Evolutionary conservation across 345 rosid species (phyloP), one percentile per base, ranked within the genome.

Genomic region (Hypericum androsaemum): DNA sequence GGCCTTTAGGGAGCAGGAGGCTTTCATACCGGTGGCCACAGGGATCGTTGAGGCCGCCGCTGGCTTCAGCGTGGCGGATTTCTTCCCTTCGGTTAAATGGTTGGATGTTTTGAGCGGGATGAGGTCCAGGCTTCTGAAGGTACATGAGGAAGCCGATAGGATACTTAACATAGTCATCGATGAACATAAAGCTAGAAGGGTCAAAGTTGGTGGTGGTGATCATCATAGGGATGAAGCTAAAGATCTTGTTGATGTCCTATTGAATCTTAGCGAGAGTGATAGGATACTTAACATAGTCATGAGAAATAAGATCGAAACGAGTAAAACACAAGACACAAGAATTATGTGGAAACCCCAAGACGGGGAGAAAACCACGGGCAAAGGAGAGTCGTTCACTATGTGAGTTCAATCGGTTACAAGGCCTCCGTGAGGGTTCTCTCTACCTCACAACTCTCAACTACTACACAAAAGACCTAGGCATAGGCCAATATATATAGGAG

Each of bases 221-320:
- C n/a, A n/a, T n/a, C n/a, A n/a, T n/a, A n/a, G 43, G 11, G 36
- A 14, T 6, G 51, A 35, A 15, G 52, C 7, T 17, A 15, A 41
- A 7, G 63, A 50, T 51, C 56, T 59, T 13, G 50, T 59, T 0
- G 63, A 59, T 12, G 56, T 59, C 11, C 63, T 59, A 32, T 37
- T 59, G 43, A 51, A 43, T 13, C 47, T 50, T 0, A 38, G 49
- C 16, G 49, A 49, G 2, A 9, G n/a, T n/a, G n/a, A n/a, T n/a
- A n/a, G n/a, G n/a, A n/a, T n/a, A n/a, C n/a, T n/a, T n/a, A n/a
- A n/a, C n/a, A n/a, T n/a, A n/a, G n/a, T n/a, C n/a, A n/a, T n/a
- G n/a, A n/a, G n/a, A n/a, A n/a, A n/a, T n/a, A n/a, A n/a, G n/a
- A n/a, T n/a, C n/a, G n/a, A n/a, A n/a, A n/a, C n/a, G n/a, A n/a